Conservation (phyloP, 257 asterid genomes). For the Jasminum sambac region DNA sequence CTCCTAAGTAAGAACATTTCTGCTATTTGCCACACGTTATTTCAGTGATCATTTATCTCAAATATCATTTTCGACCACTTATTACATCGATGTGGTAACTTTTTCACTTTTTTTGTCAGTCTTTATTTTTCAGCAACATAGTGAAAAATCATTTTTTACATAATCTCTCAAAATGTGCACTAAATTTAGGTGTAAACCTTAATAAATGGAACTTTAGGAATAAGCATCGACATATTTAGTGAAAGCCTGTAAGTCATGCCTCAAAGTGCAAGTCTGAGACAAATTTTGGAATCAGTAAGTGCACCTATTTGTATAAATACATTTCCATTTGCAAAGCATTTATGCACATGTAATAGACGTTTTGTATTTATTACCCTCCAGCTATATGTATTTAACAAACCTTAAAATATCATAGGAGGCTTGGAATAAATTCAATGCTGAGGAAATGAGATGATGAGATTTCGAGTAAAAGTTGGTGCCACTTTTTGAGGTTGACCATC, state of each 20-base stretch:
- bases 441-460: constrained; percentile 70
- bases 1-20: background rate
- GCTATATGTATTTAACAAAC: constrained; percentile 10
- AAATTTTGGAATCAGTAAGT: background rate
- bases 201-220: no score
- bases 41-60: no score
- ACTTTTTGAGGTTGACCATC: no score
- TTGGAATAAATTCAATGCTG: constrained; percentile 68
- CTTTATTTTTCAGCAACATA: no score
- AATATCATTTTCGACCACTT: no score
- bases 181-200: background rate
- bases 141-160: no score
- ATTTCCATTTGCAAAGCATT: background rate
- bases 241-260: background rate
- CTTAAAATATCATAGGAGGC: constrained; percentile 61
- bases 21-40: no score
- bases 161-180: no score
- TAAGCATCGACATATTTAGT: background rate
- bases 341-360: background rate
- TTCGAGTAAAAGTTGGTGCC: no score
- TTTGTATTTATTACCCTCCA: background rate
- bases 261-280: background rate
- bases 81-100: no score
- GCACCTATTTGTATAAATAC: background rate
- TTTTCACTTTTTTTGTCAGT: no score